Conservation (phyloP, 352 stramenopile species). For the Globisporangium apiculatum region DNA sequence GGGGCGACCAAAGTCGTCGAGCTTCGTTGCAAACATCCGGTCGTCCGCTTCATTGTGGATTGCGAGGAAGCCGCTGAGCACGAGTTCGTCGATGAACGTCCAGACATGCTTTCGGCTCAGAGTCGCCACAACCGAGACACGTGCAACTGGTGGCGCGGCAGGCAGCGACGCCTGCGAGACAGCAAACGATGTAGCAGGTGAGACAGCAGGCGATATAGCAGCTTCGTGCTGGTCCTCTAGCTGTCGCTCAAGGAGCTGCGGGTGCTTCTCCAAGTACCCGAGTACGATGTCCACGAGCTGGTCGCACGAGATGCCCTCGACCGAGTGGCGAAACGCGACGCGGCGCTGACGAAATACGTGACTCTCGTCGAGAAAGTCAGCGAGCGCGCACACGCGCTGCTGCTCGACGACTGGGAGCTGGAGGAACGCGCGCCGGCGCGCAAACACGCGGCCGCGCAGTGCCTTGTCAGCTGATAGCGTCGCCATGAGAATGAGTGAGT, state of each 20-base stretch:
- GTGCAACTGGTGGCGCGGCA: background rate
- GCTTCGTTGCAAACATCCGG: background rate
- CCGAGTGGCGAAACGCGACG: background rate
- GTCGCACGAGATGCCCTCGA: conserved; percentile 3
- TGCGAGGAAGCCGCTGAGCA: conserved; percentile 7
- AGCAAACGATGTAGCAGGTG: background rate
- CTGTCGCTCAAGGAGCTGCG: background rate
- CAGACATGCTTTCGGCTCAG: background rate
- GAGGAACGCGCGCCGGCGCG: conserved; percentile 1
- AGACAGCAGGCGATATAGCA: background rate
- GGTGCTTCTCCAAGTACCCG: conserved; percentile 5
- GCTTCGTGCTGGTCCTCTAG: background rate
- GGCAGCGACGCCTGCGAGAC: background rate
- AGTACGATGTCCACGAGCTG: conserved; percentile 3
- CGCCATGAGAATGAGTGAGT: background rate
- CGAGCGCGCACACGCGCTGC: conserved; percentile 1
- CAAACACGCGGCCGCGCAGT: conserved; percentile 6
- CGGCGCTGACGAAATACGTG: background rate
- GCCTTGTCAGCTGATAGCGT: background rate
- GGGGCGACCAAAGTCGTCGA: conserved; percentile 5
- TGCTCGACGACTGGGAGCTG: conserved; percentile 3
- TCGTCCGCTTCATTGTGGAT: conserved; percentile 6
- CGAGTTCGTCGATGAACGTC: conserved; percentile 5
- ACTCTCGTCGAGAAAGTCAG: conserved; percentile 5
- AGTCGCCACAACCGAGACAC: background rate